Conservation (phyloP, 164 flowering plant species). For the Saururus chinensis region DNA sequence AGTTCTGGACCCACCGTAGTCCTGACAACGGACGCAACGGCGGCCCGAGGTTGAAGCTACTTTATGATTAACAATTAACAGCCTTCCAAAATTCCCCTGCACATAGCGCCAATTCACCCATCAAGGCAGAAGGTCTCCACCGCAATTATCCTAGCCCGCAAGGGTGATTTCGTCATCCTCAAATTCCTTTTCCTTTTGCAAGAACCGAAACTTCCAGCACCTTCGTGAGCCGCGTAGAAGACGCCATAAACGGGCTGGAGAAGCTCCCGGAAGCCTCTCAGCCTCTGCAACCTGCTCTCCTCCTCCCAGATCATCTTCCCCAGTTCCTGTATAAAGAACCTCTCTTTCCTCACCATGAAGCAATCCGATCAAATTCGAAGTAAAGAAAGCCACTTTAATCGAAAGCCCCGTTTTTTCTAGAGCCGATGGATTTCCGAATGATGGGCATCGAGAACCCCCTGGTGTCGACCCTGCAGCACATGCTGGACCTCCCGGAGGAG, state of each 20-base stretch:
- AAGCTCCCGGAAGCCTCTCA: not conserved
- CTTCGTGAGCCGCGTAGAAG: not conserved
- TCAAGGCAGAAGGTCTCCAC: not conserved
- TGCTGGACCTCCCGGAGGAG: slow-evolving; percentile 27
- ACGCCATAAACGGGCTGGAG: not conserved
- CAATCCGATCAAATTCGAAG: not conserved
- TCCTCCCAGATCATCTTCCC: not conserved
- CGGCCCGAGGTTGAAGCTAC: too few species aligned
- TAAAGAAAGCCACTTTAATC: too few species aligned
- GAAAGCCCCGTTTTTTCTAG: too few species aligned
- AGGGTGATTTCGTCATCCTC: not conserved
- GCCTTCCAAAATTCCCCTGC: not conserved
- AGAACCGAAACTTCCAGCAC: not conserved
- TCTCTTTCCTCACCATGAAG: not conserved
- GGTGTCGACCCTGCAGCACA: slow-evolving; percentile 29
- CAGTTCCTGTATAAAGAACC: not conserved
- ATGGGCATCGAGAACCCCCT: slow-evolving; percentile 34
- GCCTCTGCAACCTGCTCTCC: too few species aligned
- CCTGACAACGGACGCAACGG: too few species aligned
- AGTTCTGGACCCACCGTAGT: too few species aligned
- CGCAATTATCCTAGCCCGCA: too few species aligned
- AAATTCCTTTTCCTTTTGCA: not conserved
- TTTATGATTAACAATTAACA: too few species aligned
- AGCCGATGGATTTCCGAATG: slow-evolving; percentile 32
- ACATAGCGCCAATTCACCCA: not conserved